Evolutionary conservation across 2,329 filamentous ascomycete species (phyloP).

Genomic region (Hymenoscyphus linearis): DNA sequence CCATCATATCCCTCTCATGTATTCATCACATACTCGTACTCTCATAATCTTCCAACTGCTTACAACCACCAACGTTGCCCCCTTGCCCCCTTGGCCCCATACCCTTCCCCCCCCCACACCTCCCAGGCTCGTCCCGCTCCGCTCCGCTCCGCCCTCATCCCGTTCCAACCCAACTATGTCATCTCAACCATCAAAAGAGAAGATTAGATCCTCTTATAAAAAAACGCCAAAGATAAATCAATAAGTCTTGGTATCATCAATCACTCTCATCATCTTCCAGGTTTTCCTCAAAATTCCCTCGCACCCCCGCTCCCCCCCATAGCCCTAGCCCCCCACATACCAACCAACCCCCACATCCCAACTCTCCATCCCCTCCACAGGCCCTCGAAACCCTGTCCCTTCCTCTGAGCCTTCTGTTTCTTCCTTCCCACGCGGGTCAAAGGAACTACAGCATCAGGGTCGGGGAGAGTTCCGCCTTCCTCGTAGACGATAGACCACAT

Average conservation of each 20-base stretch:
- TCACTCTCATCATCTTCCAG: neutral
- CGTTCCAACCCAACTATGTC: too few species aligned
- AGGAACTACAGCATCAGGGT: conserved; percentile 1
- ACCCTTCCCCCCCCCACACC: too few species aligned
- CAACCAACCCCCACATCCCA: conserved; percentile 51
- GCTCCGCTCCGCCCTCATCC: too few species aligned
- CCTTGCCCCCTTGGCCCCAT: neutral
- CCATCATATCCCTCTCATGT: neutral
- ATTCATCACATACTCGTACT: too few species aligned
- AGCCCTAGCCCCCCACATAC: conserved; percentile 43
- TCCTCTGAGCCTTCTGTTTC: conserved; percentile 23
- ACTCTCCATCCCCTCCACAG: conserved; percentile 54
- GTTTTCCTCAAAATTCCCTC: conserved; percentile 32
- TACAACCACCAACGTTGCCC: neutral
- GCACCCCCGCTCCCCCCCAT: conserved; percentile 27
- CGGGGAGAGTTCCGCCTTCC: conserved; percentile 53
- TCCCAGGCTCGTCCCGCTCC: too few species aligned
- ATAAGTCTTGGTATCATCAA: conserved; percentile 18
- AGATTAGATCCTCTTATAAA: neutral
- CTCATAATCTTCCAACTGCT: neutral
- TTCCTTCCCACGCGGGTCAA: neutral
- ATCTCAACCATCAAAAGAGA: too few species aligned
- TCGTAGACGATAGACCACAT: conserved; percentile 83
- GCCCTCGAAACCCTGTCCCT: conserved; percentile 49
- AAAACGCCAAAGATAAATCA: conserved; percentile 8